These are phyloP conservation scores for Penicillium alfredii DNA, from an alignment of 495 filamentous ascomycete genomes.

Conservation along the genomic window DNA sequence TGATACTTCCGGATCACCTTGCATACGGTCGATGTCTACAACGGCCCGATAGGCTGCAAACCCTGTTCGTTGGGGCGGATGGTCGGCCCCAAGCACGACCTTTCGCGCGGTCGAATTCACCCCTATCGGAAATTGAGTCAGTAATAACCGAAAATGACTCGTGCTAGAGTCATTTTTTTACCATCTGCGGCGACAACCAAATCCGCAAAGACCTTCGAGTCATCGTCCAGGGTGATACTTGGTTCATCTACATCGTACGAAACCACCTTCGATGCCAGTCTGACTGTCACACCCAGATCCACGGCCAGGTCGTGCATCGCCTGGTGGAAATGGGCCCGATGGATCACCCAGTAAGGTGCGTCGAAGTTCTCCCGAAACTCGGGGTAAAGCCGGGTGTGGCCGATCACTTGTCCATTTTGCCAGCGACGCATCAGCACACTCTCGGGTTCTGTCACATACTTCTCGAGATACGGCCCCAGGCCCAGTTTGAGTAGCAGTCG, in stretches of 20 bases:
- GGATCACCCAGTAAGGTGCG: conserved; percentile 37
- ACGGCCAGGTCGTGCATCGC: conserved; percentile 24
- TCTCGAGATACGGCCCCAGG: conserved; percentile 22
- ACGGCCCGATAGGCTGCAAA: conserved; percentile 36
- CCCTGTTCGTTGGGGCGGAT: conserved; percentile 12
- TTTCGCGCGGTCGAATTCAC: conserved; percentile 27
- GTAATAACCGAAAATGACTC: too few species aligned
- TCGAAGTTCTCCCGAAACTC: conserved; percentile 28
- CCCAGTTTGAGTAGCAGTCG: conserved; percentile 37
- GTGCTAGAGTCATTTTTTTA: conserved; percentile 1
- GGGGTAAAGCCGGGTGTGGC: conserved; percentile 27
- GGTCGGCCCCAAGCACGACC: conserved; percentile 18
- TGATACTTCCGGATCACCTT: conserved; percentile 23
- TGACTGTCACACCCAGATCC: conserved; percentile 26
- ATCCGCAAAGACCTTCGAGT: conserved; percentile 16
- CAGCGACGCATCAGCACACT: conserved; percentile 32
- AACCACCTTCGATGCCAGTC: conserved; percentile 13
- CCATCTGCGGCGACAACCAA: conserved; percentile 38
- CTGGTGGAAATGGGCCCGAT: conserved; percentile 34
- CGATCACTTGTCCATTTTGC: conserved; percentile 33
- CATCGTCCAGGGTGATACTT: conserved; percentile 13
- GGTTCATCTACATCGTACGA: conserved; percentile 17
- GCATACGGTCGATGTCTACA: conserved; percentile 31
- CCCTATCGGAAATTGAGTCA: conserved; percentile 16
- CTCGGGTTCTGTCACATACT: conserved; percentile 25